Percentiles rank a stretch among this genome's conserved stretches.
Evolutionary conservation across 1,284 basidiomycete genomes (phyloP).

Genomic region (Irpex sp.): DNA sequence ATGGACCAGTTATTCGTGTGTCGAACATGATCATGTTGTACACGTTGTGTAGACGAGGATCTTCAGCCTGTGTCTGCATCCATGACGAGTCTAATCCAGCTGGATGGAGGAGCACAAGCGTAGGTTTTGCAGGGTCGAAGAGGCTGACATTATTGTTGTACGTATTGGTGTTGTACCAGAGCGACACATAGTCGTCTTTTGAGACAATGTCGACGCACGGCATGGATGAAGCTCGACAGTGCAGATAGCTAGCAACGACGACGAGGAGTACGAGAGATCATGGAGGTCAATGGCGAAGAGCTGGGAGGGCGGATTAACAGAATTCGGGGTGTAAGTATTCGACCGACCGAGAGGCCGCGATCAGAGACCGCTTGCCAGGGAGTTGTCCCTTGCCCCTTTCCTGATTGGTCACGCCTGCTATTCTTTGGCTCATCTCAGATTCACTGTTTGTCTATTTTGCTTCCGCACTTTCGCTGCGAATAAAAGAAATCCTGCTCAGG

Average conservation of each 20-base stretch:
- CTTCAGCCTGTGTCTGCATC: constrained; percentile 63
- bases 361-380: background rate
- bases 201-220: constrained; percentile 67
- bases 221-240: constrained; percentile 37
- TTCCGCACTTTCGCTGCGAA: background rate
- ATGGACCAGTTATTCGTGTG: constrained; percentile 63
- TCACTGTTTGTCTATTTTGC: background rate
- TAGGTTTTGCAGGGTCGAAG: constrained; percentile 62
- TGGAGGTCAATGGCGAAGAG: background rate
- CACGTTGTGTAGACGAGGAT: constrained; percentile 50
- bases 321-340: background rate
- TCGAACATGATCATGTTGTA: constrained; percentile 76
- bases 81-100: constrained; percentile 65
- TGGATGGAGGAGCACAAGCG: constrained; percentile 65
- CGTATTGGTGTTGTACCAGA: constrained; percentile 69
- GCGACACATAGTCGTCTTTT: constrained; percentile 60
- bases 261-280: constrained; percentile 2
- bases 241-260: constrained; percentile 1
- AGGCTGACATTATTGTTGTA: constrained; percentile 53
- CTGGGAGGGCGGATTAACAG: background rate
- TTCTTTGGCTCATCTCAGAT: background rate
- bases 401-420: background rate
- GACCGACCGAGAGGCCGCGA: background rate
- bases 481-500: no score
- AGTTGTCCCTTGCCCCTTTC: background rate